These are phyloP conservation scores for Nannochloris sp. DNA, from an alignment of 139 green algal genomes.

Conservation along the genomic window DNA sequence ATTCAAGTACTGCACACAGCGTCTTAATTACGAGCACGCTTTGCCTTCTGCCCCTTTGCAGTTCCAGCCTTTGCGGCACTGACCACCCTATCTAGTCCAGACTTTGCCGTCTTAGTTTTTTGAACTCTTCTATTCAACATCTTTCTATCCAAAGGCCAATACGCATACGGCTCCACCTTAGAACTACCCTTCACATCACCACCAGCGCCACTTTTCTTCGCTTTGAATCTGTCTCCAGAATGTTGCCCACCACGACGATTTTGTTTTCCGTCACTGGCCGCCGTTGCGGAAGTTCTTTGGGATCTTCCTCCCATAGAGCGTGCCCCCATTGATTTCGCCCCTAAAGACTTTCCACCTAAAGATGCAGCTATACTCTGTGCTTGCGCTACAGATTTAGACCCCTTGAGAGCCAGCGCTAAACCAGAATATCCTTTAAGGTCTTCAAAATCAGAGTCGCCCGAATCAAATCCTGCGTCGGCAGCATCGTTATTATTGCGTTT, in stretches of 20 bases:
- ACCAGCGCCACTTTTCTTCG: constrained; percentile 32
- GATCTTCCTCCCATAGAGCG: neutral
- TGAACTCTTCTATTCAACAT: constrained; percentile 83
- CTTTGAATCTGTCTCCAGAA: constrained; percentile 60
- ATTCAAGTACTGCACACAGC: neutral
- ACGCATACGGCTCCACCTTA: constrained; percentile 92
- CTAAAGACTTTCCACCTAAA: constrained; percentile 2
- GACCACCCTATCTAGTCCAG: constrained; percentile 51
- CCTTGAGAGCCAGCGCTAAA: constrained; percentile 28
- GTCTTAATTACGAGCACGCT: constrained; percentile 16
- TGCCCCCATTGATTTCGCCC: constrained; percentile 1
- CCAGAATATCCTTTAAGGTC: constrained; percentile 42
- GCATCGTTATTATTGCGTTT: constrained; percentile 12
- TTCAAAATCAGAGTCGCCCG: constrained; percentile 64
- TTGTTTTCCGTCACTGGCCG: neutral
- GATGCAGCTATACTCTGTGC: constrained; percentile 18
- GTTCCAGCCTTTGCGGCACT: constrained; percentile 35
- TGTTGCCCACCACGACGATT: constrained; percentile 33
- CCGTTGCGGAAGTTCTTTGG: neutral
- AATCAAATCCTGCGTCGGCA: constrained; percentile 15
- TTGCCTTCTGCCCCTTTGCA: constrained; percentile 48
- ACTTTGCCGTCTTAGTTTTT: constrained; percentile 49
- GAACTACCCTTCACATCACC: constrained; percentile 68
- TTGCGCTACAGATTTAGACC: constrained; percentile 47
- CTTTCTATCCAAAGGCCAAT: constrained; percentile 94